Evolutionary conservation across 2,329 filamentous ascomycete species (phyloP).

Genomic region (Talaromyces sp.): DNA sequence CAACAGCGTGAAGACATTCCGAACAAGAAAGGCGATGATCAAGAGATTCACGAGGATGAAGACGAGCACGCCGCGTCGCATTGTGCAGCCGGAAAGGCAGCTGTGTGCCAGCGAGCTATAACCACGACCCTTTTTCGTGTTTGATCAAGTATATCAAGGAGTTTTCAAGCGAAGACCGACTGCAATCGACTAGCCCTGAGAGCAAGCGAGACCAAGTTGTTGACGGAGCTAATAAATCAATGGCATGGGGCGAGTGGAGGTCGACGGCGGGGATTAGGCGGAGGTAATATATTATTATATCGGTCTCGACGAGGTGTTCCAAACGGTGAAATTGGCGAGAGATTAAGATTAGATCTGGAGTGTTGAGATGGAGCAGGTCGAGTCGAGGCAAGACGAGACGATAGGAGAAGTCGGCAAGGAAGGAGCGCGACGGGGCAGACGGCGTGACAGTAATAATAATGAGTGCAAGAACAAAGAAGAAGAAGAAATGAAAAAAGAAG

Average conservation of each 20-base stretch:
- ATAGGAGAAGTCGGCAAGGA: background rate
- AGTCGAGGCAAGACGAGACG: background rate
- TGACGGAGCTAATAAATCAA: too few relatives aligned
- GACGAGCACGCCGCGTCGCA: slow-evolving; percentile 56
- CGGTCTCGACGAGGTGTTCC: background rate
- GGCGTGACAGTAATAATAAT: background rate
- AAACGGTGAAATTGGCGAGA: background rate
- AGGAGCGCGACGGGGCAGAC: background rate
- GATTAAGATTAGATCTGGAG: background rate
- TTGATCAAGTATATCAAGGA: background rate
- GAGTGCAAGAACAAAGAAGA: background rate
- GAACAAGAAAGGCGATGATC: slow-evolving; percentile 59
- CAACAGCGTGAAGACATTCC: slow-evolving; percentile 65
- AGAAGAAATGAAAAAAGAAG: background rate
- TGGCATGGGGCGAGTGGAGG: too few relatives aligned
- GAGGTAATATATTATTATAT: too few relatives aligned
- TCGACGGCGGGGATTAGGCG: too few relatives aligned
- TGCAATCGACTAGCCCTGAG: background rate
- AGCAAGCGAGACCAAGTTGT: background rate
- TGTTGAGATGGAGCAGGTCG: background rate
- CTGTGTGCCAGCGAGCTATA: background rate
- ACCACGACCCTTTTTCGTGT: background rate
- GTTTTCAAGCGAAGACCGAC: background rate
- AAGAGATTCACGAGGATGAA: slow-evolving; percentile 61
- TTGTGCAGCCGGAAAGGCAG: slow-evolving; percentile 22